phyloP scores from a whole-genome alignment of 2,329 filamentous ascomycete genomes.

The Sarocladium brachiariae region DNA sequence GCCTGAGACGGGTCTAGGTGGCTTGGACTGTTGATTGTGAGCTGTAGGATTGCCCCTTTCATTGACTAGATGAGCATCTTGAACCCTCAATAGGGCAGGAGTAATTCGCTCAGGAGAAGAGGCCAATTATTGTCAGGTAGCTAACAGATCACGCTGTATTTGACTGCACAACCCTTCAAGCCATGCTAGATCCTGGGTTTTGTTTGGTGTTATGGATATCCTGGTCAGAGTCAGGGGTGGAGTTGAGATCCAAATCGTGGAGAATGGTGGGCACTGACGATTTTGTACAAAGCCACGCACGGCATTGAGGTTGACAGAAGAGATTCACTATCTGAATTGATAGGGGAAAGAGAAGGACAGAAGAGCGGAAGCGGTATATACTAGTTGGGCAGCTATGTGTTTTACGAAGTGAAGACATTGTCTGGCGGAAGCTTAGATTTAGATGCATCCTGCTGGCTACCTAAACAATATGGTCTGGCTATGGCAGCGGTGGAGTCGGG shows the following conservation, averaged over 20 bases:
- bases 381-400: neutral
- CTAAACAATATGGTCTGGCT: no score
- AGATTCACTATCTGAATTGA: neutral
- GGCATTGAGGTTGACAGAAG: neutral
- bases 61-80: no score
- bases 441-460: no score
- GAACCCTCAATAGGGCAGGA: no score
- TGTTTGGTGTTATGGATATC: neutral
- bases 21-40: neutral
- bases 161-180: no score
- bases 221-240: neutral
- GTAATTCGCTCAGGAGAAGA: conserved; percentile 2
- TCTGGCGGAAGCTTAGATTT: no score
- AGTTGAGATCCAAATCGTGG: conserved; percentile 7
- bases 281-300: no score
- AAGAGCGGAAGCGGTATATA: no score
- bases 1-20: no score
- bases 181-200: no score
- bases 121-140: no score
- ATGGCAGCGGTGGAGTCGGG: neutral
- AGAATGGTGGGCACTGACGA: neutral
- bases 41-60: neutral
- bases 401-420: no score
- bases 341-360: neutral
- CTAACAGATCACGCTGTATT: neutral